Evolutionary conservation across 192 early-diverging fungal species (phyloP), one percentile per base, ranked within the genome.

Genomic region (Endogone sp.): DNA sequence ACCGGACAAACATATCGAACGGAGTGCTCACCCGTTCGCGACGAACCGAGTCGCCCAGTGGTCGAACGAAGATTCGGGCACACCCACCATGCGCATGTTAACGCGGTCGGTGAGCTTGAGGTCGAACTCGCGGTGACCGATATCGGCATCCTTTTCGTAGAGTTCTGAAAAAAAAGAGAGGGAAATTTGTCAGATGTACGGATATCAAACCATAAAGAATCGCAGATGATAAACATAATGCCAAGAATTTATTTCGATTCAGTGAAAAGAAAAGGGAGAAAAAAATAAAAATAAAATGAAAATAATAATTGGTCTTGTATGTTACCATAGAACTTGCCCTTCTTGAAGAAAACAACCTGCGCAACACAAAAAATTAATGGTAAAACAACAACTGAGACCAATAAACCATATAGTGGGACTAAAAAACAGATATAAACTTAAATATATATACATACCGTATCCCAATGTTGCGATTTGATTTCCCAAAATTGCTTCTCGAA

Each of bases 401-500:
- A 49, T 11, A 49, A 49, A 49, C 9, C 16, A 11, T 49, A 49
- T 49, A 6, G 16, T 49, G 6, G 16, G 1, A 11, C 9, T 49
- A 49, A 49, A 49, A 11, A 49, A 49, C 29, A 23, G 24, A 25
- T 4, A 26, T 49, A 60, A 3, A 21, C 0, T 2, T 61, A 16
- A 56, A 20, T n/a, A 20, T 23, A 13, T 56, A 23, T 24, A 32
- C 70, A 60, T 71, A 95, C 90, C 0, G 92, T 92, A 74, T 98
- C 95, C 91, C 95, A 99, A 64, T 95, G 88, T 68, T 90, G 84
- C 67, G 79, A 76, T 78, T 99, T 99, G 75, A 99, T 95, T 81
- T 97, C 93, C 98, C 98, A 99, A 77, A 93, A 99, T 80, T 99
- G 98, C 54, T 87, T 84, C 83, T 99, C 98, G 78, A 99, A 99